Evolutionary conservation across 2,329 filamentous ascomycete species (phyloP), one percentile per base, ranked within the genome.

Genomic region (Fusarium sp.): DNA sequence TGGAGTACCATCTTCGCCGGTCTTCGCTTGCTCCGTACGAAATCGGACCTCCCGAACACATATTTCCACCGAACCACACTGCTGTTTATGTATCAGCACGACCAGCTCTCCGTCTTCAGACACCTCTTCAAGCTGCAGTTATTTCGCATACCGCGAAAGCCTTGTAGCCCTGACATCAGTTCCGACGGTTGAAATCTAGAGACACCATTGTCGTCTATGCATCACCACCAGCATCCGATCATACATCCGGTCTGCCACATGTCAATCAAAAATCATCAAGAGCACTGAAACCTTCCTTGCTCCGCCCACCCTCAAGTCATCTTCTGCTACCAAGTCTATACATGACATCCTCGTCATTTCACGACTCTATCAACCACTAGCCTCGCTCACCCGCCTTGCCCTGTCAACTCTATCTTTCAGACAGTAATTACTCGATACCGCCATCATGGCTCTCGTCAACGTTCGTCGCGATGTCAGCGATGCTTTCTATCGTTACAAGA

Each of bases 401-500:
- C 42, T 63, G 66, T 66, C 65, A 72, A 68, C 51, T 69, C 60
- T 69, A 69, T 63, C 63, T 69, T 45, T n/a, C 39, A 61, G 54
- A 56, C 60, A 73, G 67, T 41, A 74, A 71, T 65, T 46, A 70
- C 63, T 46, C 66, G 73, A 66, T 62, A 87, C 83, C 85, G 86
- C 83, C 90, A 94, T 79, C 85, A 98, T 98, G 96, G 92, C 94
- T 89, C 95, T 94, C 87, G 89, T 99, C 90, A 99, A 99, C 86
- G 95, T 98, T 86, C 95, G 95, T 85, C 94, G 94, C 85, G 95
- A 98, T 93, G 92, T 97, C 87, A 92, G 92, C 88, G 96, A 99
- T 87, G 93, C 93, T 86, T 99, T 98, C 91, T 99, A 99, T 88
- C 96, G 96, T 84, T 99, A 99, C 92, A 99, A 99, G 91, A 99